Conservation (phyloP, 176 grass and related monocot species). For the Triticum urartu region DNA sequence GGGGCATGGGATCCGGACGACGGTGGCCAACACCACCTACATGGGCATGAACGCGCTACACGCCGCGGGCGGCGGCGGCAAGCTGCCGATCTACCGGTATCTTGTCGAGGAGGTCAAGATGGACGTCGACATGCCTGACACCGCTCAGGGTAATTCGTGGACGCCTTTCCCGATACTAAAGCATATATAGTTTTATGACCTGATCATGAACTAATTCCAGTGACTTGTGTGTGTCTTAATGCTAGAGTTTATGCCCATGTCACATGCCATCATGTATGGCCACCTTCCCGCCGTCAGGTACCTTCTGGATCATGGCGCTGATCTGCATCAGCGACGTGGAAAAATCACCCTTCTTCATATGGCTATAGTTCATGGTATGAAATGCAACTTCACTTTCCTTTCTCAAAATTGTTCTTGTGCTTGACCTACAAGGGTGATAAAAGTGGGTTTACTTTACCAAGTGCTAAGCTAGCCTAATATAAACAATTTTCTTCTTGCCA, state of each 20-base stretch:
- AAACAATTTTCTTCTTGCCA: background rate
- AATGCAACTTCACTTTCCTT: background rate
- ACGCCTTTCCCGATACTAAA: background rate
- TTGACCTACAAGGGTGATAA: background rate
- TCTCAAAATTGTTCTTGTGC: background rate
- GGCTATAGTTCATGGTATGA: constrained; percentile 8
- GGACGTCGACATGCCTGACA: constrained; percentile 13
- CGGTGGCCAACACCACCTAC: constrained; percentile 4
- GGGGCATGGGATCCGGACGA: constrained; percentile 12
- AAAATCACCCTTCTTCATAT: background rate
- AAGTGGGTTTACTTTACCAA: background rate
- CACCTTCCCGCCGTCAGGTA: constrained; percentile 20
- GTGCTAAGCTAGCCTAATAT: background rate
- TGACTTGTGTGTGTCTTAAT: background rate
- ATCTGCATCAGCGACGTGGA: constrained; percentile 4
- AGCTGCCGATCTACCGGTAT: background rate
- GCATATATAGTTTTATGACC: background rate
- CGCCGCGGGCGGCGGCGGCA: background rate
- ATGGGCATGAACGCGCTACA: constrained; percentile 6
- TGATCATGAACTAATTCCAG: background rate
- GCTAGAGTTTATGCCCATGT: background rate
- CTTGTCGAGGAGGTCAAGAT: constrained; percentile 20
- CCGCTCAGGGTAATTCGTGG: background rate
- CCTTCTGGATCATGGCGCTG: constrained; percentile 25
- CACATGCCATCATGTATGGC: background rate